These are phyloP conservation scores for Hanseniaspora gamundiae DNA, from an alignment of 1,139 yeast species.

Conservation along the genomic window DNA sequence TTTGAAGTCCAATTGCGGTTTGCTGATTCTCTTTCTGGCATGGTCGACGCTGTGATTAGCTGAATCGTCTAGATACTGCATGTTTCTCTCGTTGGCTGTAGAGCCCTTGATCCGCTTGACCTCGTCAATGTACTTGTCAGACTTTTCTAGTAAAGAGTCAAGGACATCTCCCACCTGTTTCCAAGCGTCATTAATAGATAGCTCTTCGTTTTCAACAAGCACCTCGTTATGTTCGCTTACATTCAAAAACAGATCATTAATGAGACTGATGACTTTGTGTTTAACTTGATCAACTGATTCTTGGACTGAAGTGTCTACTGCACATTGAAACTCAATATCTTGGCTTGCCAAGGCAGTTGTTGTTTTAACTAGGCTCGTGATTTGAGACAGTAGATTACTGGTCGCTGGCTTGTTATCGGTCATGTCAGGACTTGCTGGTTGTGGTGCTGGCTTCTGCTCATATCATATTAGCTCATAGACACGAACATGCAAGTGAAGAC, in stretches of 20 bases:
- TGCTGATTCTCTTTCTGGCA: slow-evolving; percentile 32
- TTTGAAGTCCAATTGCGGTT: slow-evolving; percentile 63
- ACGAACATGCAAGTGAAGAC: too few species aligned
- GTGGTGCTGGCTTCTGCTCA: too few species aligned
- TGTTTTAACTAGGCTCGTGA: slow-evolving; percentile 49
- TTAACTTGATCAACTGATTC: slow-evolving; percentile 34
- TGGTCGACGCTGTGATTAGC: slow-evolving; percentile 14
- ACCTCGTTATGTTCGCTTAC: slow-evolving; percentile 28
- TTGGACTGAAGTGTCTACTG: slow-evolving; percentile 46
- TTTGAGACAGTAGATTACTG: slow-evolving; percentile 9
- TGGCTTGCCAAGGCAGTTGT: slow-evolving; percentile 66
- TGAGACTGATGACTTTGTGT: slow-evolving; percentile 35
- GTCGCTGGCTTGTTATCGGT: not conserved
- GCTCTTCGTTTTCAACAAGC: slow-evolving; percentile 30
- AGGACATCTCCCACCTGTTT: slow-evolving; percentile 46
- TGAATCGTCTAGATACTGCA: slow-evolving; percentile 41
- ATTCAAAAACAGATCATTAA: slow-evolving; percentile 41
- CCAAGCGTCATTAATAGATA: slow-evolving; percentile 42
- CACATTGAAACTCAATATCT: slow-evolving; percentile 63
- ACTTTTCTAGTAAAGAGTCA: slow-evolving; percentile 63
- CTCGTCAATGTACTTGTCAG: slow-evolving; percentile 54
- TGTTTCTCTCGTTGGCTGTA: slow-evolving; percentile 11
- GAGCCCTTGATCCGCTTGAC: slow-evolving; percentile 18
- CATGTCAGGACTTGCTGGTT: not conserved
- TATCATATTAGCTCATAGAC: too few species aligned